These are phyloP conservation scores for Coelastrella sp. DNA, from an alignment of 139 green algal genomes.

Conservation along the genomic window DNA sequence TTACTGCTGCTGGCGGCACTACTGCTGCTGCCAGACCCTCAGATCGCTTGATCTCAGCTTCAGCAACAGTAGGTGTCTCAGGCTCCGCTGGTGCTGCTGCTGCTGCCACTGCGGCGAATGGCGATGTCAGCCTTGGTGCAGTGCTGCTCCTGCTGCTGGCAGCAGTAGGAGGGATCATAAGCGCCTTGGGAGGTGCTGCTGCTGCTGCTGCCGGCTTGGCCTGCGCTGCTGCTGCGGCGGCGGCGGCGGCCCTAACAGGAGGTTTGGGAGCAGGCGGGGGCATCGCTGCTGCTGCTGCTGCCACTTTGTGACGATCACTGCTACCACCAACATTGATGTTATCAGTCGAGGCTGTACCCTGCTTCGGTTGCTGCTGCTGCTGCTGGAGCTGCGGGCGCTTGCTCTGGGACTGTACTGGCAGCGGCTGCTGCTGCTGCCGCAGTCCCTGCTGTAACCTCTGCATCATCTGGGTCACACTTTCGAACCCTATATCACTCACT, in stretches of 20 bases:
- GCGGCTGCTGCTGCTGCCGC: conserved; percentile 3
- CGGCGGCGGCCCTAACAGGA: neutral
- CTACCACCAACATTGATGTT: neutral
- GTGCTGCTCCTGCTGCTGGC: neutral
- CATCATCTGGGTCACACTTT: neutral
- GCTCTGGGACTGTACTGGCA: neutral
- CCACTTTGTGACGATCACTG: neutral
- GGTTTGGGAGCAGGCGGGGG: neutral
- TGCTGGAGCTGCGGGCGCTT: neutral
- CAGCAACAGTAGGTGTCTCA: neutral
- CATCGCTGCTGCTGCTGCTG: neutral
- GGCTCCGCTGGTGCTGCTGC: conserved; percentile 23
- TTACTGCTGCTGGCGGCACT: conserved; percentile 11
- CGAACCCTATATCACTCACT: neutral
- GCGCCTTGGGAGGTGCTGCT: neutral
- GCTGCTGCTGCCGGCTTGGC: neutral
- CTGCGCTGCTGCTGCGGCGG: neutral
- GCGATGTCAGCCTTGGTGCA: neutral
- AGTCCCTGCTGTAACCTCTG: neutral
- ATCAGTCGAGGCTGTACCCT: no score
- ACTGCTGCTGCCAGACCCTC: conserved; percentile 4
- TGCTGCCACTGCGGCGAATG: conserved; percentile 16
- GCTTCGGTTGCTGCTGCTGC: neutral
- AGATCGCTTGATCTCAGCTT: neutral
- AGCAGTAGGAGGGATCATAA: no score